Conservation (phyloP, 805 yeast genomes). For the Yarrowia alimentaria region DNA sequence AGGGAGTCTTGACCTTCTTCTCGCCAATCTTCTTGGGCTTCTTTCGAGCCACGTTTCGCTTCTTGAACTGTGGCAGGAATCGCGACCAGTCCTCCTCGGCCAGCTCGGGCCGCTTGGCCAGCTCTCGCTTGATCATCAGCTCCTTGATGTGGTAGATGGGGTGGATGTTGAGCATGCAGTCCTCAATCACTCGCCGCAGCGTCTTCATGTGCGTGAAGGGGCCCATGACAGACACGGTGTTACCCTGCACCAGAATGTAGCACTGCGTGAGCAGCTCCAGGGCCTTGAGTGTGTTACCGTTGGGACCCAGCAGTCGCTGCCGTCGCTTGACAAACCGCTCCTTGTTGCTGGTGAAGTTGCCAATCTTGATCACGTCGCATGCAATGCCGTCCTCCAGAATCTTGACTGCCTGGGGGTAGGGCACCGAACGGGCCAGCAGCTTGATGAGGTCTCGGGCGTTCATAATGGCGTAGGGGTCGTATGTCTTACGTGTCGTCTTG, state of each 20-base stretch:
- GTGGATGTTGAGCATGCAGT: conserved; percentile 94
- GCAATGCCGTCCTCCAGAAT: conserved; percentile 89
- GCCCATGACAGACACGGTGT: conserved; percentile 96
- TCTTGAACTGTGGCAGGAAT: conserved; percentile 93
- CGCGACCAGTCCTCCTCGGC: conserved; percentile 97
- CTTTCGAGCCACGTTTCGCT: conserved; percentile 92
- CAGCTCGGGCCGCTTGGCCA: conserved; percentile 90
- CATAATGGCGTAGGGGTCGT: conserved; percentile 87
- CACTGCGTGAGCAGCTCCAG: conserved; percentile 93
- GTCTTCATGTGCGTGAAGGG: conserved; percentile 90
- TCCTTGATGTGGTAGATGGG: conserved; percentile 98
- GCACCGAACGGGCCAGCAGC: conserved; percentile 91
- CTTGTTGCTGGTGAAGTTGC: conserved; percentile 81
- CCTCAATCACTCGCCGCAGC: conserved; percentile 90
- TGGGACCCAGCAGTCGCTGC: conserved; percentile 95
- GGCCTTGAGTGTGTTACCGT: conserved; percentile 94
- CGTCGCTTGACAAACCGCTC: conserved; percentile 94
- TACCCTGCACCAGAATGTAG: conserved; percentile 94
- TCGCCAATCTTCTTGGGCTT: conserved; percentile 70
- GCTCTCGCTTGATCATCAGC: conserved; percentile 93
- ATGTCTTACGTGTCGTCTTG: conserved; percentile 91
- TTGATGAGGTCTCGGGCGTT: conserved; percentile 95
- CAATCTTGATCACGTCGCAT: conserved; percentile 94
- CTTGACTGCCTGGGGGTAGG: conserved; percentile 93
- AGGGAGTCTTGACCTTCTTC: conserved; percentile 90